phyloP scores from a whole-genome alignment of 2,329 filamentous ascomycete species.

The Truncatella angustata region DNA sequence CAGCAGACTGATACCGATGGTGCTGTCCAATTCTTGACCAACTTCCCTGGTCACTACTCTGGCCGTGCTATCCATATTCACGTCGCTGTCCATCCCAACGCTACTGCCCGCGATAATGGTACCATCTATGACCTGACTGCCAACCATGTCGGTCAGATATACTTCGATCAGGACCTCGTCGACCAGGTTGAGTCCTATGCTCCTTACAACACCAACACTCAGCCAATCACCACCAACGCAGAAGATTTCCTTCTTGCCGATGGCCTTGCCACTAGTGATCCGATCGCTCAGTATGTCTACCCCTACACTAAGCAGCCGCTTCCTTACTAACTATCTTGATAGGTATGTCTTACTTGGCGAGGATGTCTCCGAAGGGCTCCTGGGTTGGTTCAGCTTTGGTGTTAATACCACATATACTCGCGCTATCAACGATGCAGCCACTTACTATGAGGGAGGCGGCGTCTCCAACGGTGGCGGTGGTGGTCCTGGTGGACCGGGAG shows the following conservation, averaged over 20 bases:
- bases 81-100: conserved; percentile 42
- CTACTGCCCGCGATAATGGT: conserved; percentile 36
- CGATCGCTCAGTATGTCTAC: conserved; percentile 33
- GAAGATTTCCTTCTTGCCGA: conserved; percentile 7
- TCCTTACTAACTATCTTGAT: background rate
- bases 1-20: conserved; percentile 39
- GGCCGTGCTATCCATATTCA: conserved; percentile 48
- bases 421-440: conserved; percentile 16
- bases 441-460: conserved; percentile 20
- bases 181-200: conserved; percentile 10
- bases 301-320: background rate
- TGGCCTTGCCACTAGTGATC: conserved; percentile 4
- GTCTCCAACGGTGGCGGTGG: conserved; percentile 14
- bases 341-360: conserved; percentile 51
- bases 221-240: conserved; percentile 1
- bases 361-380: conserved; percentile 42
- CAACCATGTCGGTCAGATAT: conserved; percentile 62
- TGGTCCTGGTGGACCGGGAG: background rate
- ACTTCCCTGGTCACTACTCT: conserved; percentile 45
- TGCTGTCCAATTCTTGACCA: conserved; percentile 37
- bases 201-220: conserved; percentile 7
- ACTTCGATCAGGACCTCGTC: conserved; percentile 61
- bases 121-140: conserved; percentile 44
- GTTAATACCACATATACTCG: conserved; percentile 30
- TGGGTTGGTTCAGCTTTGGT: conserved; percentile 48